phyloP scores from a whole-genome alignment of 129 eudicot genomes.

The Centrapalus pauciflorus region DNA sequence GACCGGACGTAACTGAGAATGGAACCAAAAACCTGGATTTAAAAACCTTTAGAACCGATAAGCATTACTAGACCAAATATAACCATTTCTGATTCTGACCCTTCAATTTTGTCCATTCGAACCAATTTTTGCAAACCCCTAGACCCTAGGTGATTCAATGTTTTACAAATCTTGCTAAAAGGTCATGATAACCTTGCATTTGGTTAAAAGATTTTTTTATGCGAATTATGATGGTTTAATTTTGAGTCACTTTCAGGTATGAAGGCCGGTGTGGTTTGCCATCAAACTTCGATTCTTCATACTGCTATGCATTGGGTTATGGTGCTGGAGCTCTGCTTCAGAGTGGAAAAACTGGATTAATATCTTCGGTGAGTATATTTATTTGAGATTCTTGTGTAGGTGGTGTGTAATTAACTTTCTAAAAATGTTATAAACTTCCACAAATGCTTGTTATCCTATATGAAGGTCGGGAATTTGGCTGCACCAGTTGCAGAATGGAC shows the following conservation, averaged over 20 bases:
- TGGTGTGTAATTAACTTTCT: background rate
- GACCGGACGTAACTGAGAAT: no score
- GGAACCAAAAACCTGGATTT: no score
- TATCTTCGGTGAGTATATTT: constrained; percentile 69
- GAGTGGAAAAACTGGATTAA: constrained; percentile 90
- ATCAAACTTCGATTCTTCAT: constrained; percentile 87
- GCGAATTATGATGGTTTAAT: constrained; percentile 2
- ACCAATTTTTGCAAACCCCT: no score
- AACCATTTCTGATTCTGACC: no score
- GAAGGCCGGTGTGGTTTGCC: constrained; percentile 99
- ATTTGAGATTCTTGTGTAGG: background rate
- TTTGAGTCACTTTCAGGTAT: constrained; percentile 40
- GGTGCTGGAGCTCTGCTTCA: constrained; percentile 96
- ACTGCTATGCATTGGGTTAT: constrained; percentile 97
- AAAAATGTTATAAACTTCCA: background rate
- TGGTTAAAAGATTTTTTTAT: background rate
- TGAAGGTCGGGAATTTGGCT: constrained; percentile 88
- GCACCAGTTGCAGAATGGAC: constrained; percentile 99
- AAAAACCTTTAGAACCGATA: no score
- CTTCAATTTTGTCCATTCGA: no score
- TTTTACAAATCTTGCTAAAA: background rate
- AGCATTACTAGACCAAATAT: no score
- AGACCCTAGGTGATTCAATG: background rate
- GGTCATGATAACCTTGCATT: background rate
- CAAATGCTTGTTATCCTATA: background rate